phyloP scores from a whole-genome alignment of 2,329 filamentous ascomycete species.

The Fusarium piperis region DNA sequence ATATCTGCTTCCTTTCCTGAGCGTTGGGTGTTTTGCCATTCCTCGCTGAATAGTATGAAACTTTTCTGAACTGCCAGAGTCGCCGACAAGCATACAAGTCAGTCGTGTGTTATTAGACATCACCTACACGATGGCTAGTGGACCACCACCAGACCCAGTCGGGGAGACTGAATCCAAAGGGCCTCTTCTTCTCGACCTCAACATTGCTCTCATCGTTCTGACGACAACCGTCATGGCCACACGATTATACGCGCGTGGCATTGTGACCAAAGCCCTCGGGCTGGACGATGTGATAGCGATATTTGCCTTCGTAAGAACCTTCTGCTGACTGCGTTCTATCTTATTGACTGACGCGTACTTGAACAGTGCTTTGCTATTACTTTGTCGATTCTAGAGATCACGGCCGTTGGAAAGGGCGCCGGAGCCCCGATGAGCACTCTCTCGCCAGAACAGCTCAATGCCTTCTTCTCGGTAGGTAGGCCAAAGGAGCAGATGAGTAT shows the following conservation, averaged over 20 bases:
- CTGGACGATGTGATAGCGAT: background rate
- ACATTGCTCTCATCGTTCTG: background rate
- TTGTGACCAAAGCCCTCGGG: background rate
- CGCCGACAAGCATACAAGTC: background rate
- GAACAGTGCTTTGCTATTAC: constrained; percentile 21
- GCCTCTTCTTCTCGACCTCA: constrained; percentile 8
- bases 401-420: constrained; percentile 22
- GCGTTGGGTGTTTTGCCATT: background rate
- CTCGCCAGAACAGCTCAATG: constrained; percentile 7
- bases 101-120: background rate
- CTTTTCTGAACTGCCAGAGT: no score
- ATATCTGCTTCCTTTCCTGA: background rate
- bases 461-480: constrained; percentile 33
- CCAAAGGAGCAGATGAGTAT: no score
- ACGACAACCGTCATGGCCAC: background rate
- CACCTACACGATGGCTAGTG: background rate
- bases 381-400: constrained; percentile 30
- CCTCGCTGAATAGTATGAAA: background rate
- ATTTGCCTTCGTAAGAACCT: background rate
- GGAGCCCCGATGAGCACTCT: constrained; percentile 27
- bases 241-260: background rate
- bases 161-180: constrained; percentile 27
- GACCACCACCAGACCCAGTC: background rate
- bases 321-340: fast-evolving
- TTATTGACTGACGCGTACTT: background rate